Evolutionary conservation across 208 protist genomes (phyloP).

Genomic region (Crithidia mellificae): DNA sequence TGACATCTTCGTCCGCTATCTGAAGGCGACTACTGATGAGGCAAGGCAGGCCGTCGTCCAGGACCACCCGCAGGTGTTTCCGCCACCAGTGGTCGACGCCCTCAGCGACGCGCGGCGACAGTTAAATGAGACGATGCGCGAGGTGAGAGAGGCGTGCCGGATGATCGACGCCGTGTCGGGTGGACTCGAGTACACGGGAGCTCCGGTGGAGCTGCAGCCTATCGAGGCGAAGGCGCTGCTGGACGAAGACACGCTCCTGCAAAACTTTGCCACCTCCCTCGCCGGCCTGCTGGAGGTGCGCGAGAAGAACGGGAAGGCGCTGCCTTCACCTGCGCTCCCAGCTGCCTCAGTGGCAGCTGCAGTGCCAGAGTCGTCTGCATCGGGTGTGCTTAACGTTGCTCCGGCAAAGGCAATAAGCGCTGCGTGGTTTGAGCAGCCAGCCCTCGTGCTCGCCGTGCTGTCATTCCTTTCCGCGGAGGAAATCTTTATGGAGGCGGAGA

Average conservation of each 20-base stretch:
- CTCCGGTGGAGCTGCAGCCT: conserved; percentile 30
- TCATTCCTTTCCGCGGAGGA: conserved; percentile 64
- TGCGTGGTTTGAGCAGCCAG: conserved; percentile 31
- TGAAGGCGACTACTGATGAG: conserved; percentile 15
- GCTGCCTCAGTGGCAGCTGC: not conserved
- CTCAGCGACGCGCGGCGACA: conserved; percentile 39
- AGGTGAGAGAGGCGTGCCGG: conserved; percentile 41
- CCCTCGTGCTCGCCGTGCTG: conserved; percentile 60
- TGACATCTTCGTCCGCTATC: conserved; percentile 33
- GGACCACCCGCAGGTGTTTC: conserved; percentile 31
- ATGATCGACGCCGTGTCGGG: conserved; percentile 51
- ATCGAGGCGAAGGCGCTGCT: conserved; percentile 41
- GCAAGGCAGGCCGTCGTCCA: conserved; percentile 18
- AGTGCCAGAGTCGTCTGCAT: no score
- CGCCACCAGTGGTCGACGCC: conserved; percentile 38
- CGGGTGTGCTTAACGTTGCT: no score
- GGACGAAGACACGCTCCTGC: conserved; percentile 48
- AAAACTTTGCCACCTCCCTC: conserved; percentile 52
- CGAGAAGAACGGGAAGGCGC: conserved; percentile 2
- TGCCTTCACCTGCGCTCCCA: not conserved
- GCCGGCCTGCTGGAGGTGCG: conserved; percentile 24
- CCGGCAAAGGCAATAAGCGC: no score
- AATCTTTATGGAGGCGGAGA: conserved; percentile 54
- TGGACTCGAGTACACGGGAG: conserved; percentile 40
- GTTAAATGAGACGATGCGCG: conserved; percentile 34